Conservation (phyloP, 306 rosid species). For the Cucurbita maxima region DNA sequence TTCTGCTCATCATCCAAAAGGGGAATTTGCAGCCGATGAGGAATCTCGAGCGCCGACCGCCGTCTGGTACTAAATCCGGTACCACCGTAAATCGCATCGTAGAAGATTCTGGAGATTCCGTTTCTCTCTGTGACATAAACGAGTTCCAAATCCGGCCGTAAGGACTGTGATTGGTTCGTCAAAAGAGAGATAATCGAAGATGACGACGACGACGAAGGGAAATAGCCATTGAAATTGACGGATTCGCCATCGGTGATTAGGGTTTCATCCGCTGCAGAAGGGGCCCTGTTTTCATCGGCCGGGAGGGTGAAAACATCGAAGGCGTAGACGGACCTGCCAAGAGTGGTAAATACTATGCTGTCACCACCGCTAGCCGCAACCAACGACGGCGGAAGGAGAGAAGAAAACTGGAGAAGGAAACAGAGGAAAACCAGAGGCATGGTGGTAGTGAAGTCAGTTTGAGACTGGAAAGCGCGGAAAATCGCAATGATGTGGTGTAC, state of each 20-base stretch:
- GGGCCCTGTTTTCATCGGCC: not conserved
- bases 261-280: slow-evolving; percentile 17
- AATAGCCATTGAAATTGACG: slow-evolving; percentile 79
- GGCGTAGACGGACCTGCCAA: slow-evolving; percentile 37
- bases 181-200: slow-evolving; percentile 11
- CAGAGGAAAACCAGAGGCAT: not conserved
- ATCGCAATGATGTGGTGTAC: no score
- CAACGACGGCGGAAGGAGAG: not conserved
- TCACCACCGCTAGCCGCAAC: slow-evolving; percentile 7
- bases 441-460: not conserved
- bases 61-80: not conserved
- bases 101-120: slow-evolving; percentile 39
- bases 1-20: slow-evolving; percentile 9
- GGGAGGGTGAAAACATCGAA: slow-evolving; percentile 65
- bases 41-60: slow-evolving; percentile 32
- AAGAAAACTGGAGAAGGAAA: not conserved
- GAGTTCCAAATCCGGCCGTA: slow-evolving; percentile 23
- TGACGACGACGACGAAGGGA: slow-evolving; percentile 24
- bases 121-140: slow-evolving; percentile 62
- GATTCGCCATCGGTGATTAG: slow-evolving; percentile 62
- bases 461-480: not conserved
- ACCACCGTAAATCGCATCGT: slow-evolving; percentile 31
- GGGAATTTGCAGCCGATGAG: slow-evolving; percentile 42
- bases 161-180: slow-evolving; percentile 15
- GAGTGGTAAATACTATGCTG: slow-evolving; percentile 61